Evolutionary conservation across 257 asterid species (phyloP), one percentile per base, ranked within the genome.

Genomic region (Fraxinus anomala): DNA sequence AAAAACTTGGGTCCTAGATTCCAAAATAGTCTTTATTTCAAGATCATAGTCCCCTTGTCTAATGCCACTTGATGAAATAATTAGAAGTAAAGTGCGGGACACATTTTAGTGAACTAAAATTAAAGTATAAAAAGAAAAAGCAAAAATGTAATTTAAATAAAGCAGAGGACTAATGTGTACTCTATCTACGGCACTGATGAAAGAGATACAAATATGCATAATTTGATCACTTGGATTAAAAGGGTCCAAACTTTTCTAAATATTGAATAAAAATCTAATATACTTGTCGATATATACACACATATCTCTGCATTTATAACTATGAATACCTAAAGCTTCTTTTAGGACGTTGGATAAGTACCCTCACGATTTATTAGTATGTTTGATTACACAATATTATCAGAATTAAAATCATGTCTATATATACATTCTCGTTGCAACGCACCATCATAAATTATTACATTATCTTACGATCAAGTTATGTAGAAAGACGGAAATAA

Each of bases 231-330:
- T 73, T 73, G 76, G 73, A 73, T 33, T 26, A 40, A 69, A 63
- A 73, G 87, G 72, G 71, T 77, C 76, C 75, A 74, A 77, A 70
- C 80, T 77, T 80, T 80, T 47, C 42, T 8, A 37, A 37, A 37
- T 37, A 36, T 71, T 24, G 71, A 65, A 54, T 19, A 54, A 54
- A 54, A 54, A 54, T 54, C 3, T 21, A 54, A 19, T 54, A 54
- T 54, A 24, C 65, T 54, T 6, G n/a, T n/a, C 1, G 26, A n/a
- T 54, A 54, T 19, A 19, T 19, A 17, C 26, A 51, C 9, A 54
- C 24, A 54, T 6, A 54, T n/a, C n/a, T n/a, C 6, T 42, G 16
- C 65, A 6, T 4, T 54, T 19, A 54, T 54, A 54, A 6, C 3
- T 10, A 13, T 14, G n/a, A 42, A 14, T 44, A 44, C 54, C n/a